Base-by-base conservation (phyloP, 2,329 filamentous ascomycete genomes). In the Hypoxylon sp. region DNA sequence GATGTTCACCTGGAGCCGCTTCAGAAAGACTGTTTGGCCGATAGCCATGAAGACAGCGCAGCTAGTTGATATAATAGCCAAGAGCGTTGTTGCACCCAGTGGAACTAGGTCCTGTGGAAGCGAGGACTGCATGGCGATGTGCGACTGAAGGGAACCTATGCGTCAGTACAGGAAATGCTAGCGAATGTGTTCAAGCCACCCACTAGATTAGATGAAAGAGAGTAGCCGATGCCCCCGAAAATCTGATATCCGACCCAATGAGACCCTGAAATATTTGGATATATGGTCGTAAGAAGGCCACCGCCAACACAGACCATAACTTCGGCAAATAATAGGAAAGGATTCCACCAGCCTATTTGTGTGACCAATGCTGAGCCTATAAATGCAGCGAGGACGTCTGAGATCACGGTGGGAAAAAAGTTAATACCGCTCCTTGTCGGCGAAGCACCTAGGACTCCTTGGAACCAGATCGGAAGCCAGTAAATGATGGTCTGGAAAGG, bases 391-490 rank as follows among this genome's bases (percentile, higher is more conserved):
- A 72, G 48, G 0, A 69, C 70, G 22, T 70, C 66, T 1, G 70
- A 40, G 10, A 74, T 68, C 0, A 74, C 67, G 2, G 68, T 72
- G 2, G 73, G 71, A 5, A 74, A 46, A 33, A 53, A 72, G 6
- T 69, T 25, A 0, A 65, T 46, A 5, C 73, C 71, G 33, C 68
- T 72, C 8, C 49, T 35, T 0, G 48, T 64, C 1, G 71, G 66
- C 0, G 63, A 44, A 0, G 31, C 31, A 2, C 62, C 59, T 0
- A 71, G 50, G 1, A 73, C 66, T 0, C 25, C 63, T 33, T 75
- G 72, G 27, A 74, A 74, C 70, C 70, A 73, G 2, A 74, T 60
- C 1, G 72, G 72, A 0, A 74, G 66, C 64, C 68, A 74, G 50
- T 68, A 71, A 1, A 73, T 66, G 51, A 74, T 37, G 13, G 60